Evolutionary conservation across 2,329 filamentous ascomycete genomes (phyloP), one percentile per base, ranked within the genome.

Genomic region (Dothistroma pini): DNA sequence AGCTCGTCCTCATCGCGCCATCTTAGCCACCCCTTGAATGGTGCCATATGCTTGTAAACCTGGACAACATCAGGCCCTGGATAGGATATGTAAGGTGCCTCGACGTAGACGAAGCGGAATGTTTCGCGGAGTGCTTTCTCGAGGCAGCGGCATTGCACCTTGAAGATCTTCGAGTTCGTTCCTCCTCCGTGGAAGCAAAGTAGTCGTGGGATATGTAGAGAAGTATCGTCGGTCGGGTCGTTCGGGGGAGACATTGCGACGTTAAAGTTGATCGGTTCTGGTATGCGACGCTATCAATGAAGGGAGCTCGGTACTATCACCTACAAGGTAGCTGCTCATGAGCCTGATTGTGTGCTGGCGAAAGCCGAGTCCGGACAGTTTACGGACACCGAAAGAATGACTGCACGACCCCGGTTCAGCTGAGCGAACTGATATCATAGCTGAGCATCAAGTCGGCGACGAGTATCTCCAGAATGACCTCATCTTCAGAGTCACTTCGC

Each of bases 131-230:
- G 21, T 64, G 66, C 58, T 68, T 66, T 54, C 70, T 65, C 44
- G 78, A 68, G 11, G 71, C 68, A 35, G 48, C 75, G 74, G 41
- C 69, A 68, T 66, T 78, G 76, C 59, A 75, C 70, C 29, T 70
- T 70, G 66, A 76, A 78, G 68, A 73, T 78, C 52, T 48, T 59
- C 58, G 72, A 68, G 59, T 74, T 77, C 34, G 75, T 75, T 59
- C 77, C 77, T 38, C 73, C 72, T 61, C 77, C 77, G 67, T 78
- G 76, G 34, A 79, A 74, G 70, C 74, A 75, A 34, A 78, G 71
- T 60, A 78, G 64, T n/a, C 63, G 63, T n/a, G 67, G 61, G 8
- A 58, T 31, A 6, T 35, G 29, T 31, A 35, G 7, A 12, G 25
- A 21, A 10, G 51, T 16, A 2, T 6, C 16, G 31, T 21, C n/a